These are phyloP conservation scores for Ophiostoma novo-ulmi DNA, from an alignment of 2,329 filamentous ascomycete species.

Conservation along the genomic window DNA sequence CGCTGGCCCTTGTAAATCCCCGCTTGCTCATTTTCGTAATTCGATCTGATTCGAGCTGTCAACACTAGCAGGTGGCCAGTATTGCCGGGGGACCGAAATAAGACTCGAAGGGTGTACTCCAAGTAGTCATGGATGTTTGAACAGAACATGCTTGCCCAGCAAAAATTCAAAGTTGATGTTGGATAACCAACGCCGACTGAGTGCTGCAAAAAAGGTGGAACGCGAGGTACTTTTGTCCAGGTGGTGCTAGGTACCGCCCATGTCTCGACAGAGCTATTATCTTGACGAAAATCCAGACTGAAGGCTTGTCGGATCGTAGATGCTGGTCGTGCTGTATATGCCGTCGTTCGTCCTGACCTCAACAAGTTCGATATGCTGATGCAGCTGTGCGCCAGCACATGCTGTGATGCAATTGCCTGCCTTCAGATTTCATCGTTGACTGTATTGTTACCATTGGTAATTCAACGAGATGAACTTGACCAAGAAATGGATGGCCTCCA, in stretches of 20 bases:
- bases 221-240: not conserved
- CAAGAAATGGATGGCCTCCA: not conserved
- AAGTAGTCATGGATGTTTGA: not conserved
- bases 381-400: not conserved
- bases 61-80: not conserved
- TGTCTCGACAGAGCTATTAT: not conserved
- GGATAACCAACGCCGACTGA: not conserved
- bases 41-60: not conserved
- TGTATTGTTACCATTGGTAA: not conserved
- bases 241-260: not conserved
- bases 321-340: not conserved
- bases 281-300: not conserved
- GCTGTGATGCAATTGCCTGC: not conserved
- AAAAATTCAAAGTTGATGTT: not conserved
- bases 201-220: not conserved
- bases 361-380: not conserved
- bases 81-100: not conserved
- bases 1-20: not conserved
- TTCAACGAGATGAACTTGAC: not conserved
- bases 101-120: not conserved
- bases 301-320: not conserved
- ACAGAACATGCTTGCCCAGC: not conserved
- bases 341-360: not conserved
- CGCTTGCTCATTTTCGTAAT: not conserved
- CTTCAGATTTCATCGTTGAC: not conserved